phyloP scores from a whole-genome alignment of 345 rosid genomes.

The Citrus reticulata region DNA sequence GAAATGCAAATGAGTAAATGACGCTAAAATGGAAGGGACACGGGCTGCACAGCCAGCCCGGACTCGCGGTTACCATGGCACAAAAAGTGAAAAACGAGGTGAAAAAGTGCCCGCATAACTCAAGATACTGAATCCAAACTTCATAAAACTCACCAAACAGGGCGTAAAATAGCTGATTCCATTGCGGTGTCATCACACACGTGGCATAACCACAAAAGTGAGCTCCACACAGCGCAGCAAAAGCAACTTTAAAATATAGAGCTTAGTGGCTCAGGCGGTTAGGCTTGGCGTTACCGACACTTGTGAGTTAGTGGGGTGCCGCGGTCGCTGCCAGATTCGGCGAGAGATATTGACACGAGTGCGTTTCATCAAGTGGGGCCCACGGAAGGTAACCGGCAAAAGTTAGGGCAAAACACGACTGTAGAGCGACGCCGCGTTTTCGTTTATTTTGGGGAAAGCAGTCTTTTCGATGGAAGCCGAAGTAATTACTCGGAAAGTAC shows the following conservation, averaged over 20 bases:
- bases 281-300: background rate
- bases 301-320: background rate
- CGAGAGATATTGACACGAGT: background rate
- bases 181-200: background rate
- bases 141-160: background rate
- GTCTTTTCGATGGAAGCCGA: background rate
- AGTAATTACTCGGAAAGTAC: background rate
- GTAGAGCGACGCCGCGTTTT: background rate
- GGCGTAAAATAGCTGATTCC: background rate
- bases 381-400: background rate
- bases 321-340: too few relatives aligned
- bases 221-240: too few relatives aligned
- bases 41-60: background rate
- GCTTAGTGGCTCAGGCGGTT: too few relatives aligned
- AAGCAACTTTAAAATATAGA: too few relatives aligned
- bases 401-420: constrained; percentile 2
- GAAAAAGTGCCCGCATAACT: too few relatives aligned
- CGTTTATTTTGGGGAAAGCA: background rate
- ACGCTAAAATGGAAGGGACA: background rate
- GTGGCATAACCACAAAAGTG: background rate
- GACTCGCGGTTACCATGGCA: background rate
- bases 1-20: too few relatives aligned
- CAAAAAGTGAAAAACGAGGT: background rate
- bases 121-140: background rate
- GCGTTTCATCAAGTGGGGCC: background rate